Conservation (phyloP, 2,329 filamentous ascomycete species). For the Colletotrichum tabaci region DNA sequence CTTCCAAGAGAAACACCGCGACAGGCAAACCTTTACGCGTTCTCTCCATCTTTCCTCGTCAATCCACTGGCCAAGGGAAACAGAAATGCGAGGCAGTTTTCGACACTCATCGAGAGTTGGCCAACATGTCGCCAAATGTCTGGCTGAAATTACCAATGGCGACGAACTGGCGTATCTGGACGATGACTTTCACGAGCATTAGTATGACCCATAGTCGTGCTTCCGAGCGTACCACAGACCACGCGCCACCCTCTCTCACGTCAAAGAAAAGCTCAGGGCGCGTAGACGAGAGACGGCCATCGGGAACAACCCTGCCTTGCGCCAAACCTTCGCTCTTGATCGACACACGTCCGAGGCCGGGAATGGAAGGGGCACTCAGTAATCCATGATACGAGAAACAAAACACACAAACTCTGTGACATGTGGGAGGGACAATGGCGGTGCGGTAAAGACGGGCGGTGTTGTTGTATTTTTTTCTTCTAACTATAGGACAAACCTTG, state of each 20-base stretch:
- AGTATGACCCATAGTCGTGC: constrained; percentile 5
- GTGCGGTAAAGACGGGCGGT: constrained; percentile 36
- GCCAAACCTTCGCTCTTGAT: constrained; percentile 4
- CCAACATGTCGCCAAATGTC: not conserved
- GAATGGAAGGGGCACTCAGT: not conserved
- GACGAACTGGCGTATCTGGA: constrained; percentile 6
- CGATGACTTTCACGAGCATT: not conserved
- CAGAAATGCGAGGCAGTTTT: too few relatives aligned
- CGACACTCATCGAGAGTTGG: too few relatives aligned
- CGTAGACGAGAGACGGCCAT: not conserved
- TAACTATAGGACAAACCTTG: not conserved
- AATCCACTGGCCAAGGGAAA: not conserved
- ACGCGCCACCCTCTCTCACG: not conserved
- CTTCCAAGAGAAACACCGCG: not conserved
- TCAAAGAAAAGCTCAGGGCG: not conserved
- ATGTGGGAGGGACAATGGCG: constrained; percentile 23
- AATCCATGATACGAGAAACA: constrained; percentile 7
- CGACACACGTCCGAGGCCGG: not conserved
- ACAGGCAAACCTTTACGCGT: not conserved
- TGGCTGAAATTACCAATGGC: not conserved
- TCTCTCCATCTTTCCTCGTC: constrained; percentile 1
- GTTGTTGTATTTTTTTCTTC: constrained; percentile 14
- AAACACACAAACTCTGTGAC: constrained; percentile 26
- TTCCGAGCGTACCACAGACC: constrained; percentile 7
- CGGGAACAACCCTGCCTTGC: not conserved